Evolutionary conservation across 108 stramenopile genomes (phyloP).

Genomic region (Cyclotella baltica): DNA sequence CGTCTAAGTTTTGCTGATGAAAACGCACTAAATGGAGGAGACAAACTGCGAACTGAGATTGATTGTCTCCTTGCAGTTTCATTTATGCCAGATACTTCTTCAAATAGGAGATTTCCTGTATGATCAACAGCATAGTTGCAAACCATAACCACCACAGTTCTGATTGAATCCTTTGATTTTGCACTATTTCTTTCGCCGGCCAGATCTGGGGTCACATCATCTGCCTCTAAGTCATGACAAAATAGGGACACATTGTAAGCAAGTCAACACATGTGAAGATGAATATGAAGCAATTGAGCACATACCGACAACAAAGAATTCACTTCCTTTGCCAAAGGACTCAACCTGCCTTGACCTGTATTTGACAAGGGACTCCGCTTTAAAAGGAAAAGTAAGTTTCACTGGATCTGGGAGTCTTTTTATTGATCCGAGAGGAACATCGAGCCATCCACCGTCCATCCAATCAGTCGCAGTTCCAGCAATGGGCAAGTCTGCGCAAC

Average conservation of each 20-base stretch:
- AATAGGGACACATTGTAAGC: not conserved
- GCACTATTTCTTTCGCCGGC: not conserved
- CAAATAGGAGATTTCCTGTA: constrained; percentile 81
- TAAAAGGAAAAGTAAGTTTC: constrained; percentile 69
- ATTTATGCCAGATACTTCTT: constrained; percentile 36
- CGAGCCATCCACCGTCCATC: constrained; percentile 81
- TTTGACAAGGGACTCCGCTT: constrained; percentile 28
- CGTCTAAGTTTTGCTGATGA: constrained; percentile 55
- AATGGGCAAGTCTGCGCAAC: constrained; percentile 69
- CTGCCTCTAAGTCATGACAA: constrained; percentile 41
- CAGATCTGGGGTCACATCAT: constrained; percentile 53
- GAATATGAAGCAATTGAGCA: not conserved
- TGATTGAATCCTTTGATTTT: constrained; percentile 9
- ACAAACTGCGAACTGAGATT: constrained; percentile 4
- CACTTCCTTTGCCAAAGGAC: constrained; percentile 45
- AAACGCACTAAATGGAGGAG: constrained; percentile 77
- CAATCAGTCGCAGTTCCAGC: constrained; percentile 77
- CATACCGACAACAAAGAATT: constrained; percentile 61
- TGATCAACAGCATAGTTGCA: constrained; percentile 85
- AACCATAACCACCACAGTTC: constrained; percentile 69
- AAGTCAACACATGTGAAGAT: not conserved
- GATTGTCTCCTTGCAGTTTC: constrained; percentile 2
- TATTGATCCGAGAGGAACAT: constrained; percentile 70
- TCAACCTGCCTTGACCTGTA: constrained; percentile 26
- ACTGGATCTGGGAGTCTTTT: constrained; percentile 62